Evolutionary conservation across 257 asterid species (phyloP), one percentile per base, ranked within the genome.

Genomic region (Lantana camara): DNA sequence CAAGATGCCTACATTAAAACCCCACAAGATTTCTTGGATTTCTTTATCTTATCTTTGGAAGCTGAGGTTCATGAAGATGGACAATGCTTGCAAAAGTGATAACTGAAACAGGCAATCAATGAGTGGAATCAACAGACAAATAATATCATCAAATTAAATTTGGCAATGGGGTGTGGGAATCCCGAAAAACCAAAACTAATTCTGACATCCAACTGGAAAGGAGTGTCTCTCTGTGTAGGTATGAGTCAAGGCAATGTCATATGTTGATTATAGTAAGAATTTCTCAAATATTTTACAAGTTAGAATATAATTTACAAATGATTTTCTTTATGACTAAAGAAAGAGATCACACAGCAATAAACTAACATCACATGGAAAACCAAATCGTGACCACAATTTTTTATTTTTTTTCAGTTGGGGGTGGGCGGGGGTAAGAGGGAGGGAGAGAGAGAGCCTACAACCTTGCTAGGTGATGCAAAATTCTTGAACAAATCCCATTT

Each of bases 241-340:
- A 49, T 21, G 61, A 34, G 68, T 60, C 69, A 56, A 49, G 44
- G 66, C 61, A 59, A 46, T 37, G 29, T 58, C 29, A 35, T 19
- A 42, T 27, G 21, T 34, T 47, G 35, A 64, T 37, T 61, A 64
- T 27, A 24, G 19, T 24, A 7, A n/a, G 20, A 44, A 7, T 37
- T 52, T 23, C 14, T 32, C 4, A 0, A 44, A 17, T 72, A 20
- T 45, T 12, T 57, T 49, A 44, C 37, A 19, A 66, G 21, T 54
- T 34, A 50, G 38, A 69, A 9, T 40, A 61, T 52, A 69, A 44
- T 47, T 12, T 24, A 16, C 30, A 52, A 37, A 45, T 22, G n/a
- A 9, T 13, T 27, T 47, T 23, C 30, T 27, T 27, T 56, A 17
- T 38, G 15, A 60, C 16, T 35, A 13, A 30, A 71, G 55, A 54